These are phyloP conservation scores for Dothidotthia symphoricarpi DNA, from an alignment of 2,329 filamentous ascomycete species.

Conservation along the genomic window DNA sequence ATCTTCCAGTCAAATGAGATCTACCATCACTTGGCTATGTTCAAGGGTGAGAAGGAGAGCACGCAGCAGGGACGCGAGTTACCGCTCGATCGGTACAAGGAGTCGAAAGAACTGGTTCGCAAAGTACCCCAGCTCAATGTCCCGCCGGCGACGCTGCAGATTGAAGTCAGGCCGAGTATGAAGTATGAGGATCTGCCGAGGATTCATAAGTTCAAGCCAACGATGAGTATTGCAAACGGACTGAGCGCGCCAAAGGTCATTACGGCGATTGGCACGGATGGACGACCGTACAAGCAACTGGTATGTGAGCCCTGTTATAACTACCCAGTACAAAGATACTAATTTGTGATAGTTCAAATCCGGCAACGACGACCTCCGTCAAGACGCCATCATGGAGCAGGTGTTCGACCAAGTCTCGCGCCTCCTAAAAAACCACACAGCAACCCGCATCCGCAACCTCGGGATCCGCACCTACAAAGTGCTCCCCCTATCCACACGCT, in stretches of 20 bases:
- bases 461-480: slow-evolving; percentile 97
- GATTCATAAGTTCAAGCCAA: slow-evolving; percentile 69
- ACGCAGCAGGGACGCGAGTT: slow-evolving; percentile 64
- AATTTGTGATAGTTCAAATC: slow-evolving; percentile 69
- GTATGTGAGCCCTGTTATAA: slow-evolving; percentile 48
- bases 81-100: slow-evolving; percentile 60
- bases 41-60: slow-evolving; percentile 62
- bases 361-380: slow-evolving; percentile 90
- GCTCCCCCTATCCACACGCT: slow-evolving; percentile 76
- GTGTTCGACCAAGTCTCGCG: slow-evolving; percentile 96
- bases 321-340: slow-evolving; percentile 1
- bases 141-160: slow-evolving; percentile 85
- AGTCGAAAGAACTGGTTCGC: slow-evolving; percentile 63
- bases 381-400: slow-evolving; percentile 99
- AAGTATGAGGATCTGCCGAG: slow-evolving; percentile 75
- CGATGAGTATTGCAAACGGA: slow-evolving; percentile 82
- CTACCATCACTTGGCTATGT: slow-evolving; percentile 64
- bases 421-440: slow-evolving; percentile 79
- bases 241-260: slow-evolving; percentile 93
- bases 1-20: slow-evolving; percentile 71
- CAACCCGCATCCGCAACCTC: slow-evolving; percentile 82
- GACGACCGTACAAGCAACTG: slow-evolving; percentile 78
- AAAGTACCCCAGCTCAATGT: slow-evolving; percentile 65
- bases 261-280: slow-evolving; percentile 75
- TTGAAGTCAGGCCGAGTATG: slow-evolving; percentile 69